phyloP scores from a whole-genome alignment of 2,329 filamentous ascomycete species.

The Hysterium pulicare region DNA sequence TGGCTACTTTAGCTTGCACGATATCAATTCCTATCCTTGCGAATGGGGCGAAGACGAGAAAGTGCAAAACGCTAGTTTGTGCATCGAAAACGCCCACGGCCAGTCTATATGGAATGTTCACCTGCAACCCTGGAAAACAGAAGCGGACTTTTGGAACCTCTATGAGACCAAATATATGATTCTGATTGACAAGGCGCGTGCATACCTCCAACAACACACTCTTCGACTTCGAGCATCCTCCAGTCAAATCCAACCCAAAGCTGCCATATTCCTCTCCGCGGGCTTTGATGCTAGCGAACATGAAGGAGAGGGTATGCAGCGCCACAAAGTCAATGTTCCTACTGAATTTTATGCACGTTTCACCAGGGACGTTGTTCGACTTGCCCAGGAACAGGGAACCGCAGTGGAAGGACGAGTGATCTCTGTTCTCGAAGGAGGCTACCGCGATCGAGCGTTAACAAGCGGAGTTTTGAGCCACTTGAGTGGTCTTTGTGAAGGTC shows the following conservation, averaged over 20 bases:
- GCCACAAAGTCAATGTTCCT: conserved; percentile 91
- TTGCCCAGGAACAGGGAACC: conserved; percentile 76
- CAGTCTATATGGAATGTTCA: conserved; percentile 98
- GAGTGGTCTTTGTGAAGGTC: conserved; percentile 69
- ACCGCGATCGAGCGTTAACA: conserved; percentile 84
- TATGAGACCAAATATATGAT: conserved; percentile 77
- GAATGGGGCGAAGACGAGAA: conserved; percentile 92
- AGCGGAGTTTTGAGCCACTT: conserved; percentile 90
- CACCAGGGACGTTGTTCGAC: conserved; percentile 75
- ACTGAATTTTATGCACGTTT: conserved; percentile 95
- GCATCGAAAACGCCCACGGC: conserved; percentile 89
- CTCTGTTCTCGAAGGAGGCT: conserved; percentile 93
- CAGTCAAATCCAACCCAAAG: conserved; percentile 64
- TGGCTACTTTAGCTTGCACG: conserved; percentile 94
- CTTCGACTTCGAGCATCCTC: conserved; percentile 57
- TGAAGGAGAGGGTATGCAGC: conserved; percentile 89
- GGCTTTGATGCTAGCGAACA: conserved; percentile 97
- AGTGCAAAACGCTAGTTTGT: conserved; percentile 88
- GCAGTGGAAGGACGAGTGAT: conserved; percentile 80
- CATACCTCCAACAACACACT: conserved; percentile 72
- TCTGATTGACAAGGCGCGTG: conserved; percentile 75
- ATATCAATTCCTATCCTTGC: conserved; percentile 98
- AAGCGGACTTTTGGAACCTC: conserved; percentile 81
- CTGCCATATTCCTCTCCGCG: conserved; percentile 90
- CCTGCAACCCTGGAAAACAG: conserved; percentile 78